Base-by-base conservation (phyloP, 2,329 filamentous ascomycete species). In the Alternaria arborescens region DNA sequence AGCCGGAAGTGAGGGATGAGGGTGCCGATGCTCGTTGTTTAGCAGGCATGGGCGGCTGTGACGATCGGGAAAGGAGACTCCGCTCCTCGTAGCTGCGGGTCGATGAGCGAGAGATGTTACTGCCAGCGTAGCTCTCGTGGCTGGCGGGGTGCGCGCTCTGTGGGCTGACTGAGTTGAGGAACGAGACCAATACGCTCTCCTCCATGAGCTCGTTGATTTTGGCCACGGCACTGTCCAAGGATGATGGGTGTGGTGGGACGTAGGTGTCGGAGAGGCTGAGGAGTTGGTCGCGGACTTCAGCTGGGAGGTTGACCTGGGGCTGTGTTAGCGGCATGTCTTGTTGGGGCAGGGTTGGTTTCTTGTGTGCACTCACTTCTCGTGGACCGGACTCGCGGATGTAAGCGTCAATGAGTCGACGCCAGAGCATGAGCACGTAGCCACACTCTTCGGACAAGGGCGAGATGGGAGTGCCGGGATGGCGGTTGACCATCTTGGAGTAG, bases 201-300 rank as follows among this genome's bases (percentile, higher is more conserved):
- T 97, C 96, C 94, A 99, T 98, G 57, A 99, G 83, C 70, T 98
- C 95, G 77, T 94, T 94, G 41, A 97, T 92, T 62, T 97, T 96
- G 63, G 87, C 86, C 24, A 97, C 91, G 20, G 95, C 93, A 52
- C 91, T 87, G 61, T 96, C 91, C 16, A 99, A 83, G 55, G 89
- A 87, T 41, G 89, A 87, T 1, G 95, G 94, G 60, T 88, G 82
- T 5, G 90, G 90, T 7, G 94, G 93, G 0, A 88, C 84, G 6
- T 84, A 81, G 1, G 82, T 78, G 14, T 85, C 79, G 8, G 88
- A 85, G 41, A 91, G 84, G 42, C 83, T 83, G 34, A 98, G 84
- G 22, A 99, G 84, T 36, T 87, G 87, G 76, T 98, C 93, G 36
- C 94, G 91, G 44, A 97, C 92, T 65, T 89, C 87, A 16, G 91